These are phyloP conservation scores for Olyra latifolia DNA, from an alignment of 176 grass and related monocot genomes.

Conservation along the genomic window DNA sequence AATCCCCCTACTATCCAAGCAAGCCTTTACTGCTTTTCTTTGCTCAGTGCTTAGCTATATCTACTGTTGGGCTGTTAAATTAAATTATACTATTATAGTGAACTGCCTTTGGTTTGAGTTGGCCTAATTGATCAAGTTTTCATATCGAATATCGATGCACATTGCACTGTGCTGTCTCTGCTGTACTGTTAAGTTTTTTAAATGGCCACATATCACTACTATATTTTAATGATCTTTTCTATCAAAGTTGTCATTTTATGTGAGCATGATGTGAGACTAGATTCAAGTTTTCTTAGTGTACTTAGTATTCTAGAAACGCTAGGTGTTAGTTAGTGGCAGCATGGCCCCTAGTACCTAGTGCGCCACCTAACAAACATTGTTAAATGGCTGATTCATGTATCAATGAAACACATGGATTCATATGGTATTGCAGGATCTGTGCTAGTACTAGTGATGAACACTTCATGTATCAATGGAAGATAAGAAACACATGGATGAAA, in stretches of 20 bases:
- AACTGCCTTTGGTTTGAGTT: neutral
- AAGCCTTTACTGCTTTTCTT: neutral
- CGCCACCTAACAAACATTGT: too few species aligned
- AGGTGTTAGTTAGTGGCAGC: neutral
- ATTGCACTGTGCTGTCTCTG: neutral
- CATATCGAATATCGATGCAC: neutral
- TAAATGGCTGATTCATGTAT: neutral
- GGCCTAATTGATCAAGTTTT: neutral
- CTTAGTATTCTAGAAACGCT: neutral
- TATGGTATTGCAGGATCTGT: neutral
- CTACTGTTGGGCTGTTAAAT: neutral
- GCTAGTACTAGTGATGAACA: neutral
- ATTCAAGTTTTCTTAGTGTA: neutral
- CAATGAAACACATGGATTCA: neutral
- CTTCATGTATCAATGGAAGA: neutral
- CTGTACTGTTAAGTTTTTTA: neutral
- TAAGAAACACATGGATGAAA: neutral
- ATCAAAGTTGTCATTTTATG: neutral
- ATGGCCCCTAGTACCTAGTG: too few species aligned
- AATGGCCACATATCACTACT: neutral
- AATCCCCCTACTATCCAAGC: too few species aligned
- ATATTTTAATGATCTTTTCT: neutral
- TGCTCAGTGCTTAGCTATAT: neutral
- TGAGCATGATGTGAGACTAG: neutral
- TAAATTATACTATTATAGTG: constrained; percentile 4